These are phyloP conservation scores for Colletotrichum ledebouriae DNA, from an alignment of 2,329 filamentous ascomycete genomes.

Conservation along the genomic window DNA sequence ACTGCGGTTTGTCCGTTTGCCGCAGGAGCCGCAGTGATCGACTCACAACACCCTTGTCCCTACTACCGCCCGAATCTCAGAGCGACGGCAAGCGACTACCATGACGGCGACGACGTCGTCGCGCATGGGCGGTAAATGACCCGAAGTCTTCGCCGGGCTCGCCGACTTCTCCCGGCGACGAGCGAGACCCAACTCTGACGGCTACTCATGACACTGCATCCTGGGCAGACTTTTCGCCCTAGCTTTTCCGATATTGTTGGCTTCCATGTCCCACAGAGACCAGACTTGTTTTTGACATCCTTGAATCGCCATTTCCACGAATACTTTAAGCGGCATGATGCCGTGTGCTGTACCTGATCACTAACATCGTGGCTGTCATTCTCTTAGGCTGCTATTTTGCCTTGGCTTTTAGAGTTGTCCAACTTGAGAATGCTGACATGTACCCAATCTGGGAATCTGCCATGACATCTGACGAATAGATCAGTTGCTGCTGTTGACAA, in stretches of 20 bases:
- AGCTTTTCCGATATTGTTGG: neutral
- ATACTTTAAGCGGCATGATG: too few species aligned
- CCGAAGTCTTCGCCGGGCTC: neutral
- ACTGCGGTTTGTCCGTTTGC: constrained; percentile 26
- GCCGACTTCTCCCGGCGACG: neutral
- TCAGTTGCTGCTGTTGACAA: too few species aligned
- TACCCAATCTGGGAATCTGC: too few species aligned
- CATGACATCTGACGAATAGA: too few species aligned
- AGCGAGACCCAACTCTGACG: neutral
- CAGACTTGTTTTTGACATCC: neutral
- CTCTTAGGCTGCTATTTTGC: too few species aligned
- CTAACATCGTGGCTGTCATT: too few species aligned
- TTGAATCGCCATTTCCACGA: neutral
- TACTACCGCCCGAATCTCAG: neutral
- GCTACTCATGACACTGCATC: constrained; percentile 15
- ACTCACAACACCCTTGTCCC: neutral
- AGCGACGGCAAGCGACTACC: neutral
- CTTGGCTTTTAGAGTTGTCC: too few species aligned
- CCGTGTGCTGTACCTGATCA: too few species aligned
- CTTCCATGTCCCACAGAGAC: too few species aligned
- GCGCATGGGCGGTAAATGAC: neutral
- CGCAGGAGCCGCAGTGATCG: constrained; percentile 28
- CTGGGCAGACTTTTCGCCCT: too few species aligned
- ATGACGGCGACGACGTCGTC: neutral
- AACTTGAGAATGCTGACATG: too few species aligned